Percentiles rank a stretch among this genome's conserved stretches.
phyloP scores from a whole-genome alignment of 805 yeast species.

The Cephaloascus albidus region DNA sequence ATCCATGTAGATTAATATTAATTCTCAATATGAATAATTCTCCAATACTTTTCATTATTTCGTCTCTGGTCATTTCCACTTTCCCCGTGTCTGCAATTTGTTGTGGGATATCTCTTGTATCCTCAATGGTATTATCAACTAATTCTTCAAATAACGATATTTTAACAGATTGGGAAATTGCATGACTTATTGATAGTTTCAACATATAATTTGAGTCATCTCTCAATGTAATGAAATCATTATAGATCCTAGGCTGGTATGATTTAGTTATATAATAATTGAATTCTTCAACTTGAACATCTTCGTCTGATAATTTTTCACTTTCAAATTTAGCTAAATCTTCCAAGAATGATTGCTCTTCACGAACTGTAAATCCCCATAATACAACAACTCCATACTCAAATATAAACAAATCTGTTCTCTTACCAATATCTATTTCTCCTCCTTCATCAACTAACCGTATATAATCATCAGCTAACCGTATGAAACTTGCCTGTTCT shows the following conservation, averaged over 20 bases:
- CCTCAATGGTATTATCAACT: conserved; percentile 94
- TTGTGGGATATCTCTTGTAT: conserved; percentile 94
- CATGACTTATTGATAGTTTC: conserved; percentile 89
- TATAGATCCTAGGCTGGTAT: conserved; percentile 92
- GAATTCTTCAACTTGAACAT: conserved; percentile 89
- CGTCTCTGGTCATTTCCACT: conserved; percentile 88
- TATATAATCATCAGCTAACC: conserved; percentile 17
- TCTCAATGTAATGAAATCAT: conserved; percentile 87
- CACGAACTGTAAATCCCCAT: conserved; percentile 89
- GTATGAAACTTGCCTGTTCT: background rate
- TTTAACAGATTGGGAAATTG: conserved; percentile 91
- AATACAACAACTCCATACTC: conserved; percentile 96
- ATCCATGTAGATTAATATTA: conserved; percentile 75
- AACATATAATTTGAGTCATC: conserved; percentile 89
- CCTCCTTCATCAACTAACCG: conserved; percentile 92
- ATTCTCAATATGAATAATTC: conserved; percentile 84
- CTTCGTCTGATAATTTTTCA: conserved; percentile 86
- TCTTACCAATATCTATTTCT: conserved; percentile 78
- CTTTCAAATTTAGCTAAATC: conserved; percentile 88
- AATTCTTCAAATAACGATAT: conserved; percentile 92
- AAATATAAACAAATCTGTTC: conserved; percentile 77
- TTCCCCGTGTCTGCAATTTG: conserved; percentile 93
- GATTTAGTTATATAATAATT: conserved; percentile 90
- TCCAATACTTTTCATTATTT: conserved; percentile 95
- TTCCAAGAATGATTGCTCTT: conserved; percentile 70